Conservation (phyloP, 2,329 filamentous ascomycete genomes). For the Trichoderma breve region DNA sequence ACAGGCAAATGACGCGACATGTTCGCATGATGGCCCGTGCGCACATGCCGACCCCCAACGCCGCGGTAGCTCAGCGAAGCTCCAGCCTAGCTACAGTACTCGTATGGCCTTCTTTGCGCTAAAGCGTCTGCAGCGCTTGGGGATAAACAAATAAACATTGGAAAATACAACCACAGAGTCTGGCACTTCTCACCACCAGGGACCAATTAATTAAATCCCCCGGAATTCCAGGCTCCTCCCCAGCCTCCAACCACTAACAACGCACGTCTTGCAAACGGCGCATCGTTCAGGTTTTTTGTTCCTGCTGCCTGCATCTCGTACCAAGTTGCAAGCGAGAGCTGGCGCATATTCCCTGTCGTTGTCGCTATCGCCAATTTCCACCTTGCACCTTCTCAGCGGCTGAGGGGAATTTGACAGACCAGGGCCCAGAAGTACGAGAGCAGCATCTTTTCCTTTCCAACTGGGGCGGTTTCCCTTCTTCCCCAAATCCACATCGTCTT, state of each 20-base stretch:
- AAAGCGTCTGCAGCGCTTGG: slow-evolving; percentile 22
- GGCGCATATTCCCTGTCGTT: slow-evolving; percentile 2
- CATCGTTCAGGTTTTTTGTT: neutral
- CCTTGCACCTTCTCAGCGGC: slow-evolving; percentile 20
- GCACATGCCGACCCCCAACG: slow-evolving; percentile 22
- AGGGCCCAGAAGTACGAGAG: neutral
- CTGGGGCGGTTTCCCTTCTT: neutral
- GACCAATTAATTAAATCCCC: slow-evolving; percentile 16
- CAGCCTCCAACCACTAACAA: neutral
- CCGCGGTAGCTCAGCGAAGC: slow-evolving; percentile 5
- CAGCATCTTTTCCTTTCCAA: slow-evolving; percentile 3
- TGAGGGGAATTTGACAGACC: slow-evolving; percentile 18
- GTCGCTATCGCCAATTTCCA: slow-evolving; percentile 21
- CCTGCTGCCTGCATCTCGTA: neutral
- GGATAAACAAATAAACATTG: slow-evolving; percentile 39
- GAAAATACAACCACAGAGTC: slow-evolving; percentile 13
- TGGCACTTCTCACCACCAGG: neutral
- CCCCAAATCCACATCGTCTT: slow-evolving; percentile 10
- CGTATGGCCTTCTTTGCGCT: slow-evolving; percentile 13
- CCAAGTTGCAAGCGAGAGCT: neutral
- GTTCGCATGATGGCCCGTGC: slow-evolving; percentile 27
- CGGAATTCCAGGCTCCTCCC: neutral
- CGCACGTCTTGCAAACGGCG: neutral
- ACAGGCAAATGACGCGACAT: slow-evolving; percentile 26
- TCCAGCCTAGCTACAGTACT: neutral